Evolutionary conservation across 352 stramenopile species (phyloP), one percentile per base, ranked within the genome.

Genomic region (Plasmopara halstedii): DNA sequence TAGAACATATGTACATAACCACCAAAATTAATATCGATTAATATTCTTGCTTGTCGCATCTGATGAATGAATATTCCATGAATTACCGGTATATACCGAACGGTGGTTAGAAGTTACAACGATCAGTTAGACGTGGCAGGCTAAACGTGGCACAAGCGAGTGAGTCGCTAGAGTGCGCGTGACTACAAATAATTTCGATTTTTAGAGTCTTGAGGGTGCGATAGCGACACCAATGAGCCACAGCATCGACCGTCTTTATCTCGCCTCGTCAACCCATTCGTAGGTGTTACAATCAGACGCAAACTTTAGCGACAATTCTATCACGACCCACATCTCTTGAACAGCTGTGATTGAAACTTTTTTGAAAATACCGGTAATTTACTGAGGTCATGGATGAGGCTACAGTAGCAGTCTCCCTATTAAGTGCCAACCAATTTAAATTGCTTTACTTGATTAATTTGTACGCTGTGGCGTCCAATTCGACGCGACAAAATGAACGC

Each of bases 371-470:
- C 43, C 59, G 22, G 46, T 44, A n/a, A 18, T 40, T 35, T 9
- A 42, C 53, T 17, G 58, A 52, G 14, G 45, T 49, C 22, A 56
- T 59, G 48, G 19, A 44, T 1, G 44, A 58, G 20, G 47, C 58
- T 13, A 50, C 33, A 2, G 42, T 36, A 9, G 56, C 56, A 22
- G 56, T 51, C 9, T 29, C 26, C 14, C 64, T 93, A 21, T 64
- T 98, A 10, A 95, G 89, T 39, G 68, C 96, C 46, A 98, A 98
- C 61, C 95, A 98, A 61, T 97, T 97, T 67, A 92, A 97, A 46
- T 54, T 98, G 38, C 67, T 98, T 6, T 98, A 98, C 63, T 72
- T 98, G 46, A 89, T 98, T 50, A 94, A 85, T 26, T 56, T 98
- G 34, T 98, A 98, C 63, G 93, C 95, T 6, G 73, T 94, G 40